phyloP scores from a whole-genome alignment of 2,329 filamentous ascomycete species.

The Diaporthe vaccinii region DNA sequence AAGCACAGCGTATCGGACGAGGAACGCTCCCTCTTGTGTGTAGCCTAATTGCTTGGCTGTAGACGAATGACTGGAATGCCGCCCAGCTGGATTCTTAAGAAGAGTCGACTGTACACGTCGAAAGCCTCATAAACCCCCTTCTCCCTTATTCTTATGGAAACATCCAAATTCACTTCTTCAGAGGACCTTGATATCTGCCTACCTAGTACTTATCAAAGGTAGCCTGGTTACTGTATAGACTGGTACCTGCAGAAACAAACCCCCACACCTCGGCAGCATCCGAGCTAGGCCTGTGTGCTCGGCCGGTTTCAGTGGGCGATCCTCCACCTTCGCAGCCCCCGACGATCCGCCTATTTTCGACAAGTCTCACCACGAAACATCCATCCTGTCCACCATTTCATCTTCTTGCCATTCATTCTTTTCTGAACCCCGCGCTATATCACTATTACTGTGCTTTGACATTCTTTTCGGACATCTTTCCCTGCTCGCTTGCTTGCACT shows the following conservation, averaged over 20 bases:
- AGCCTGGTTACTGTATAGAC: background rate
- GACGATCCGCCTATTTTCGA: conserved; percentile 21
- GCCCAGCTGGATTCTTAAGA: background rate
- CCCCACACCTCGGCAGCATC: conserved; percentile 37
- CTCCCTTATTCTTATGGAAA: background rate
- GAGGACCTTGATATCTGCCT: background rate
- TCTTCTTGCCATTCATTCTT: conserved; percentile 8
- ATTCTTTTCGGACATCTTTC: background rate
- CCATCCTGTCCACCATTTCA: background rate
- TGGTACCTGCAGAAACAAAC: conserved; percentile 23
- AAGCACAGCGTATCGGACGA: background rate
- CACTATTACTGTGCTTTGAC: background rate
- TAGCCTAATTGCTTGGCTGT: background rate
- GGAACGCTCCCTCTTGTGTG: background rate
- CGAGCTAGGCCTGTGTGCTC: conserved; percentile 18
- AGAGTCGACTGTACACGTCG: background rate
- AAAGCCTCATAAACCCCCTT: background rate
- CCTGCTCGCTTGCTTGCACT: background rate
- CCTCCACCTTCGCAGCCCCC: conserved; percentile 21
- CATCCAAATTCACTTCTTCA: background rate
- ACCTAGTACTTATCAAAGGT: background rate
- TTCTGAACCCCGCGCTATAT: conserved; percentile 2
- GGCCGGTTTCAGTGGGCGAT: conserved; percentile 34
- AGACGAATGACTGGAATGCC: background rate
- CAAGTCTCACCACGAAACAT: background rate